phyloP scores from a whole-genome alignment of 1,139 yeast species.

The Yamadazyma atlantica region DNA sequence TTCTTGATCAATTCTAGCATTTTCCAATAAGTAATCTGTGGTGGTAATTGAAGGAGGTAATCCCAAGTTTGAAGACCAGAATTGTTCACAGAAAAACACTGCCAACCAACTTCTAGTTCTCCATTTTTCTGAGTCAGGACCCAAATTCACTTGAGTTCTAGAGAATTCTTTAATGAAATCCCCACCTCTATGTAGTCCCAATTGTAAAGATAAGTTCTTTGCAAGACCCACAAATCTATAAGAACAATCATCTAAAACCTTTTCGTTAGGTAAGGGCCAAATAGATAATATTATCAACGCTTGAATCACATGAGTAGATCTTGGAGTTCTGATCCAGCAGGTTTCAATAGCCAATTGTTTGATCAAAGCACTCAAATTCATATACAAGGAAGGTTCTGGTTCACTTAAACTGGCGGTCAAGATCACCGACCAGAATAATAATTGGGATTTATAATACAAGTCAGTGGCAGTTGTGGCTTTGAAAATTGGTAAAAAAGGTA shows the following conservation, averaged over 20 bases:
- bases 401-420: constrained; percentile 83
- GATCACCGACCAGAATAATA: constrained; percentile 89
- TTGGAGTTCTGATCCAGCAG: constrained; percentile 90
- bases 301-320: constrained; percentile 92
- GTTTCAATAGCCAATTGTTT: constrained; percentile 89
- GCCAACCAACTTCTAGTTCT: constrained; percentile 92
- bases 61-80: constrained; percentile 87
- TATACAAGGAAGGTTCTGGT: constrained; percentile 81
- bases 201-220: constrained; percentile 77
- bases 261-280: constrained; percentile 95
- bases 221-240: constrained; percentile 88
- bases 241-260: constrained; percentile 88
- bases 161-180: constrained; percentile 89
- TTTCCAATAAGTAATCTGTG: constrained; percentile 79
- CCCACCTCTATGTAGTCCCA: constrained; percentile 89
- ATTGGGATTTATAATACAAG: constrained; percentile 77
- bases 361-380: constrained; percentile 71
- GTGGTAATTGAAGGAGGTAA: constrained; percentile 80
- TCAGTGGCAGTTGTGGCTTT: constrained; percentile 72
- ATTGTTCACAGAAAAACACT: constrained; percentile 82
- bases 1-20: constrained; percentile 66
- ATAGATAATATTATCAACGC: constrained; percentile 77
- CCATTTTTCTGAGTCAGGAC: constrained; percentile 92
- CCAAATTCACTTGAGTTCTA: constrained; percentile 80
- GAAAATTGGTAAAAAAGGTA: constrained; percentile 80